phyloP scores from a whole-genome alignment of 169 alveolate species.

The Cryptosporidium xiaoi region DNA sequence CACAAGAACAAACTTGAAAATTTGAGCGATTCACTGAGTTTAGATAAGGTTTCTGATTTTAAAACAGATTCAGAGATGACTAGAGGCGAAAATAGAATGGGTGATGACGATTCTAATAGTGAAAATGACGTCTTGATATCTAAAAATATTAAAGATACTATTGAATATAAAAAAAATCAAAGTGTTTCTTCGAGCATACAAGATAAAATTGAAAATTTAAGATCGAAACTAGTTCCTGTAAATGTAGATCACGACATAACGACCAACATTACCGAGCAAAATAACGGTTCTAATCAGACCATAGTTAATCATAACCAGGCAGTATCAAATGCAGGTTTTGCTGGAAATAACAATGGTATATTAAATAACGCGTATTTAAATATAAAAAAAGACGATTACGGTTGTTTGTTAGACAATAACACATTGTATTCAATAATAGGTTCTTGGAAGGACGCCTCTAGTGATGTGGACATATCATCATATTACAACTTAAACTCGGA shows the following conservation, averaged over 20 bases:
- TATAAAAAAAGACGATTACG: constrained; percentile 43
- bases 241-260: constrained; percentile 23
- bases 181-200: constrained; percentile 25
- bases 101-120: not conserved
- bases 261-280: not conserved
- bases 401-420: constrained; percentile 36
- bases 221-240: constrained; percentile 61
- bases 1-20: not conserved
- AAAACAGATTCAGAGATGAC: not conserved
- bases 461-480: constrained; percentile 28
- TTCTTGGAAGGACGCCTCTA: constrained; percentile 74
- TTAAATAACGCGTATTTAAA: too few species aligned
- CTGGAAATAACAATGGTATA: not conserved
- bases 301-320: not conserved
- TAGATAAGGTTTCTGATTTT: not conserved
- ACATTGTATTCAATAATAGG: constrained; percentile 20
- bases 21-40: not conserved
- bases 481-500: too few species aligned
- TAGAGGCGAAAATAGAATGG: not conserved
- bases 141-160: not conserved
- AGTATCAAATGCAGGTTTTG: not conserved
- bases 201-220: constrained; percentile 20
- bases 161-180: constrained; percentile 5
- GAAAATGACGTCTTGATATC: not conserved
- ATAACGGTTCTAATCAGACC: not conserved